Base-by-base conservation (phyloP, 2,329 filamentous ascomycete genomes). In the Apiospora saccharicola region DNA sequence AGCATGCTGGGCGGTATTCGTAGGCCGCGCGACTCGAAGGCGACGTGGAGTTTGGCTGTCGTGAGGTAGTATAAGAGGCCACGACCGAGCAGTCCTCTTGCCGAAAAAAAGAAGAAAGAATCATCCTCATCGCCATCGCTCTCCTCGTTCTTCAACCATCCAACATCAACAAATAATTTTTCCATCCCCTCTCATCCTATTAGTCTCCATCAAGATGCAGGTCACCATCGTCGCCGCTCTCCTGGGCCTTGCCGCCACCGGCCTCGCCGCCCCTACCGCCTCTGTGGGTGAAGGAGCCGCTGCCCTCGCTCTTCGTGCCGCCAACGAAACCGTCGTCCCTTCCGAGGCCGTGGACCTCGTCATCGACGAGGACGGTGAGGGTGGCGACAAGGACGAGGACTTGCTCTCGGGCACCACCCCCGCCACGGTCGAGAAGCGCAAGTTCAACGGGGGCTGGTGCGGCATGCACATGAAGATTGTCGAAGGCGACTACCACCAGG, bases 211-310 rank as follows among this genome's bases (percentile, higher is more conserved):
- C 16, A 67, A 67, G 3, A 67, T 67, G 64, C 64, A 67, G 16
- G 24, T 67, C 43, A 41, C 64, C 64, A 10, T 37, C 37, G 37
- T 67, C 3, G 64, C 64, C 37, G 64, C 64, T 67, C 64, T 67
- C 37, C 7, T 67, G 64, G 44, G 64, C 64, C 64, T 67, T n/a
- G 64, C 64, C 43, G 37, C 64, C 64, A 67, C 64, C 64, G 64
- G 64, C 64, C 64, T 67, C 64, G 64, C 64, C 64, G 64, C 64
- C 22, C 64, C 64, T 14, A 43, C 34, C 34, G 34, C 64, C 22
- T 16, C 64, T 13, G 22, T 37, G 14, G 30, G 5, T 26, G 64
- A 44, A 19, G 22, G 37, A 8, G 3, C 14, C 22, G 22, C 37
- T 4, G 2, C 64, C 37, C 37, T 67, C 22, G 34, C 37, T 5